phyloP scores from a whole-genome alignment of 306 rosid genomes.

The Lithocarpus polystachyus region DNA sequence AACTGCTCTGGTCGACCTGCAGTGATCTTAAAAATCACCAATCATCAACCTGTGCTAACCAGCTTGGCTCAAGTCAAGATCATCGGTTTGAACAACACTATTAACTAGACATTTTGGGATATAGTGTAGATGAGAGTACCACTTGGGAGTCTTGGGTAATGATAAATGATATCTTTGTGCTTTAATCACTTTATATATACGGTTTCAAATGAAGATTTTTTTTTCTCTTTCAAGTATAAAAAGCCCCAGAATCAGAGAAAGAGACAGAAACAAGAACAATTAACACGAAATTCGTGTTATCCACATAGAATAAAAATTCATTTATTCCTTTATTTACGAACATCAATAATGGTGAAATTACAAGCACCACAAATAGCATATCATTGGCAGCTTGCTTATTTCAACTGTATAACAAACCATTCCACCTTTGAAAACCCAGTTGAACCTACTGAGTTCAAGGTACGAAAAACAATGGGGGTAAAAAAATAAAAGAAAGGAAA shows the following conservation, averaged over 20 bases:
- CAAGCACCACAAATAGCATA: constrained; percentile 29
- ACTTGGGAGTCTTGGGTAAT: too few relatives aligned
- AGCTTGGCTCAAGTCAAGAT: too few relatives aligned
- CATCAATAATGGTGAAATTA: constrained; percentile 16
- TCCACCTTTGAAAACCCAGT: constrained; percentile 34
- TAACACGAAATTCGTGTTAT: not conserved
- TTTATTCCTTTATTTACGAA: constrained; percentile 34
- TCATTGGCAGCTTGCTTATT: constrained; percentile 20
- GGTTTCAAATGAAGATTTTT: not conserved
- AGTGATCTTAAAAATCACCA: too few relatives aligned
- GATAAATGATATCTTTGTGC: too few relatives aligned
- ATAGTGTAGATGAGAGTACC: too few relatives aligned
- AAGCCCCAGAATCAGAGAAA: not conserved
- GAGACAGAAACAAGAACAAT: too few relatives aligned
- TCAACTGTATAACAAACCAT: constrained; percentile 21
- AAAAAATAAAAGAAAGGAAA: not conserved
- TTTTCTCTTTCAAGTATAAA: not conserved
- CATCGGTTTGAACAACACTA: too few relatives aligned
- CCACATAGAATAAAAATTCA: constrained; percentile 22
- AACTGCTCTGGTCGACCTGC: too few relatives aligned
- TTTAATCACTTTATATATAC: too few relatives aligned
- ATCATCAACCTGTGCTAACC: too few relatives aligned
- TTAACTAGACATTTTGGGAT: too few relatives aligned
- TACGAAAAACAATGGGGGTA: not conserved
- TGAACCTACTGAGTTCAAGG: constrained; percentile 34